Conservation (phyloP, 768 basidiomycete genomes). For the Leccinum truebloodii region DNA sequence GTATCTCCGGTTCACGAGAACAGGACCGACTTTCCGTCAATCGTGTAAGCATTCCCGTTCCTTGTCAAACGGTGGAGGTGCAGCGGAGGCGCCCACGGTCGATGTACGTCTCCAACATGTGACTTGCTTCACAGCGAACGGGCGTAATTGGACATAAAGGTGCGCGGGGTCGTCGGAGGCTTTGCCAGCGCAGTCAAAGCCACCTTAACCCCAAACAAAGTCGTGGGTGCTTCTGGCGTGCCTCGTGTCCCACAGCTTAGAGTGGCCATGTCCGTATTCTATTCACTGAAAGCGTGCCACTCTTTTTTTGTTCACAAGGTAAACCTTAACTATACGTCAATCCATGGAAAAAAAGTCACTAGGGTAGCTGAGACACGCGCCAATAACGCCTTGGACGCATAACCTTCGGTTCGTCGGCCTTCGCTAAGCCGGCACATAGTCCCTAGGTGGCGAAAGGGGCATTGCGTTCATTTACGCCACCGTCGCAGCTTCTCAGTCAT, state of each 20-base stretch:
- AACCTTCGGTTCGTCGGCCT: conserved; percentile 12
- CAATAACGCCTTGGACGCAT: conserved; percentile 15
- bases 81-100: neutral
- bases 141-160: conserved; percentile 2
- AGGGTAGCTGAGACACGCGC: conserved; percentile 21
- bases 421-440: conserved; percentile 17
- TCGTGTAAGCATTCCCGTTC: conserved; percentile 1
- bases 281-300: conserved; percentile 7
- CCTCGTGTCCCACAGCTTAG: conserved; percentile 26
- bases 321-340: conserved; percentile 24
- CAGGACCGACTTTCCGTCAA: neutral
- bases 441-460: conserved; percentile 26
- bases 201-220: conserved; percentile 28
- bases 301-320: conserved; percentile 11
- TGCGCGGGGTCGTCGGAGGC: neutral
- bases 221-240: conserved; percentile 28
- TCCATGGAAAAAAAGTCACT: conserved; percentile 16
- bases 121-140: neutral
- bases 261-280: conserved; percentile 3
- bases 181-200: conserved; percentile 5
- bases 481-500: conserved; percentile 2
- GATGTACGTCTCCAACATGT: neutral
- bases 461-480: conserved; percentile 18
- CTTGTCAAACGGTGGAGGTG: neutral
- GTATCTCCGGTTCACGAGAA: conserved; percentile 4